Base-by-base conservation (phyloP, 139 green algal species). In the Coccomyxa sp. region DNA sequence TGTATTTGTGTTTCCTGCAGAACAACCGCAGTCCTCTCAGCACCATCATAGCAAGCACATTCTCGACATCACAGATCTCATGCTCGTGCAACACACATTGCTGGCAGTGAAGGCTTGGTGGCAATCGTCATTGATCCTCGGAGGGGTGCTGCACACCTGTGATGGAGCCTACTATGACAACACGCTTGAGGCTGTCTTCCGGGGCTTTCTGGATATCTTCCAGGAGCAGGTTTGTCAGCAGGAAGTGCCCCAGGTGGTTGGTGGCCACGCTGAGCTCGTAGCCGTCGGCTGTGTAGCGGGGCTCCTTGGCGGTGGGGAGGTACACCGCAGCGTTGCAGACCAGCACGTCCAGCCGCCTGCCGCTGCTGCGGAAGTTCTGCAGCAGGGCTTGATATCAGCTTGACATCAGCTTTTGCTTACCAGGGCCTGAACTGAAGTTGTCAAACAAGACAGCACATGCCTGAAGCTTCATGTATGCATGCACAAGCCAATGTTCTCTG, bases 241-340 rank as follows among this genome's bases (percentile, higher is more conserved):
- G 87, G 89, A 98, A 97, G 91, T 98, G 95, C 35, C 90, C 93
- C 58, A 98, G 88, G 88, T 98, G 94, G 91, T 97, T 98, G 76
- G 89, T 93, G 76, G 78, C 80, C 37, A 95, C 91, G 36, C 80
- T 91, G 39, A 95, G 70, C 88, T 98, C 94, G 78, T 93, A 97
- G 80, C 94, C 94, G 77, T 98, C 93, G 24, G 92, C 89, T 22
- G 92, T 97, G 88, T 89, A 97, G 37, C 74, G 83, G 39, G 95
- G 94, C 85, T 96, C 90, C 87, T 94, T 95, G 78, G 88, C 90
- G 27, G 89, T 96, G 55, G 94, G 95, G 82, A 95, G 82, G 88
- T 98, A 98, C 2, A 98, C 82, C 10, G 94, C 95, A 22, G 95
- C 95, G 81, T 98, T 98, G 89, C 87, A 93, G n/a, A 98, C 90